Base-by-base conservation (phyloP, 306 rosid species). In the Dalbergia oliveri region DNA sequence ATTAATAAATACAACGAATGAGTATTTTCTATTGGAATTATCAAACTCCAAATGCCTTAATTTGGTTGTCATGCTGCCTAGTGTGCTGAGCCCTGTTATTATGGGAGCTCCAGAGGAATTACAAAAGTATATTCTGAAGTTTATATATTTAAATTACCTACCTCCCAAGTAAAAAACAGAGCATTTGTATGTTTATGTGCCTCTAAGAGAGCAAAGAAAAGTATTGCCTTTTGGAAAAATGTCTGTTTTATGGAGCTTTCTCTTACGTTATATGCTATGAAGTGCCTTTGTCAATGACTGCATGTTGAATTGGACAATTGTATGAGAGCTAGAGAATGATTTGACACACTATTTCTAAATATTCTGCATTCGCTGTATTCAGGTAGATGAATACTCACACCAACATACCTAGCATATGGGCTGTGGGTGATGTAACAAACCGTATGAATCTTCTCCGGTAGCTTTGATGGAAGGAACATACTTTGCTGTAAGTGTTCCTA, bases 371-470 rank as follows among this genome's bases (percentile, higher is more conserved):
- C 50, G 44, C 68, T 72, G 61, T 83, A 15, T 79, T 83, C 80
- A 95, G 98, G 99, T 93, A 21, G 91, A 95, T 56, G 97, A 95
- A 70, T 84, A 83, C 83, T 95, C 99, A 26, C 59, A 90, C 96
- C 45, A 91, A 81, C 72, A 39, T 91, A 50, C 91, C 97, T 67
- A 95, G 90, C 85, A 88, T 95, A 80, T 95, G 98, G 96, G 99
- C 97, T 81, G 92, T 95, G 57, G 99, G 99, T 72, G 98, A 95
- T 87, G 97, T 93, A 78, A 93, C 99, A 77, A 89, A 95, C 66
- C 89, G 99, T 53, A 72, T 85, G 73, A 95, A 93, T 84, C 98
- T 95, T 61, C 99, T 19, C 99, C 99, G 0, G 98, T 95, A 83
- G 99, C 99, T 83, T 81, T 93, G 77, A 87, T 93, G 99, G 98